phyloP scores from a whole-genome alignment of 306 rosid species.

The Vigna hirtella region DNA sequence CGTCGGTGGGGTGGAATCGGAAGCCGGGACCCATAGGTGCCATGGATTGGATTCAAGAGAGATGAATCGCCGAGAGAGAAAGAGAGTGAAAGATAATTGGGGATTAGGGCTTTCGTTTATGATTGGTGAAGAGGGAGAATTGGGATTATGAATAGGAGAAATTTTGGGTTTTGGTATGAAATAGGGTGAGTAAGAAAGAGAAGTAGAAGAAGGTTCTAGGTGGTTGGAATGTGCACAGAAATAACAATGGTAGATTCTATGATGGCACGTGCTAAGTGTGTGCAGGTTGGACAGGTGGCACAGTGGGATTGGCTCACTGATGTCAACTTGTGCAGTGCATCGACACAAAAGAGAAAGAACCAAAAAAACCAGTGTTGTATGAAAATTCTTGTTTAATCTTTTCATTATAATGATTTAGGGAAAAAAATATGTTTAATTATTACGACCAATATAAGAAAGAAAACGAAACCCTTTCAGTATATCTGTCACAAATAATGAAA shows the following conservation, averaged over 20 bases:
- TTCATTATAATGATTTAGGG: too few relatives aligned
- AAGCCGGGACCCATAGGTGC: constrained; percentile 75
- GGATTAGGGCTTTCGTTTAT: constrained; percentile 21
- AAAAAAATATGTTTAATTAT: too few relatives aligned
- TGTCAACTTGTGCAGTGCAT: too few relatives aligned
- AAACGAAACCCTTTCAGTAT: too few relatives aligned
- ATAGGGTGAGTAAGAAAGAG: neutral
- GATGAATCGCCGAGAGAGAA: neutral
- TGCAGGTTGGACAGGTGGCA: neutral
- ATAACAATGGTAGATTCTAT: neutral
- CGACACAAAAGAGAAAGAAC: too few relatives aligned
- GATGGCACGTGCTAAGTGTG: neutral
- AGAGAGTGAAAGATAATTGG: neutral
- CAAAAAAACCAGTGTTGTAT: too few relatives aligned
- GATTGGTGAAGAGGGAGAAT: neutral
- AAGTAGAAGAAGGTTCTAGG: constrained; percentile 15
- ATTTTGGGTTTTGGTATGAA: neutral
- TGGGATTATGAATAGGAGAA: neutral
- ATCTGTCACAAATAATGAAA: too few relatives aligned
- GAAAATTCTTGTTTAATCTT: too few relatives aligned
- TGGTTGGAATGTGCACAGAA: neutral
- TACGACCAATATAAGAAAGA: too few relatives aligned
- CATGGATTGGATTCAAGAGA: constrained; percentile 43
- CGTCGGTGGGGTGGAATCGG: constrained; percentile 97
- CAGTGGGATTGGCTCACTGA: neutral